These are phyloP conservation scores for Podospora fimiseda DNA, from an alignment of 495 filamentous ascomycete genomes.

Conservation along the genomic window DNA sequence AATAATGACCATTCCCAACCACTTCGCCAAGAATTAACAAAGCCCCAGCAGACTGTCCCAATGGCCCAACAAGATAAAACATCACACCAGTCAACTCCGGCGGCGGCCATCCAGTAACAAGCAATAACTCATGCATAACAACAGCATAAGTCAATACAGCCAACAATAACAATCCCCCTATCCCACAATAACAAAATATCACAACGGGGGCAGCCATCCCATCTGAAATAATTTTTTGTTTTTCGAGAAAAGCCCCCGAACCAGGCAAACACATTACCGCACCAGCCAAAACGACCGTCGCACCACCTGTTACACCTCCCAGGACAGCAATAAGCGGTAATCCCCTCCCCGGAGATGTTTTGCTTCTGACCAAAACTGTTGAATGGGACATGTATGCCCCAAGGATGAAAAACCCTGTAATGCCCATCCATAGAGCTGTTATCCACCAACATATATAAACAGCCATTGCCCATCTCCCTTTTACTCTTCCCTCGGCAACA, in stretches of 20 bases:
- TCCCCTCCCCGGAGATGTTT: slow-evolving; percentile 7
- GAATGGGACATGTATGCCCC: background rate
- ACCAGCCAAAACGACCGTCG: slow-evolving; percentile 5
- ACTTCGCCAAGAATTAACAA: slow-evolving; percentile 10
- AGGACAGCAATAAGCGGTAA: slow-evolving; percentile 3
- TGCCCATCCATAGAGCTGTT: slow-evolving; percentile 4
- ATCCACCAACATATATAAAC: slow-evolving; percentile 15
- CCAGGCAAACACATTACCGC: background rate
- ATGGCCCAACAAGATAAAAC: slow-evolving; percentile 11
- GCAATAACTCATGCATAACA: slow-evolving; percentile 13
- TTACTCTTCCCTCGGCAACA: background rate
- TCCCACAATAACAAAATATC: slow-evolving; percentile 5
- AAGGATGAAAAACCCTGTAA: slow-evolving; percentile 4
- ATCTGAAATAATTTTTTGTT: background rate
- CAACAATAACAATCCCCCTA: slow-evolving; percentile 5
- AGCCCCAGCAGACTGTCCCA: slow-evolving; percentile 10
- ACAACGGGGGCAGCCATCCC: slow-evolving; percentile 8
- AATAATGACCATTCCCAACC: background rate
- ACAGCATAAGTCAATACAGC: slow-evolving; percentile 6
- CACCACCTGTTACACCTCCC: background rate
- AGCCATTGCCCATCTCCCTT: background rate
- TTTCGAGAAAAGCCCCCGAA: background rate
- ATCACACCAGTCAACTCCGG: slow-evolving; percentile 1
- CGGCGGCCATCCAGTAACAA: slow-evolving; percentile 11
- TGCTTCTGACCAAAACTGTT: background rate